Conservation (phyloP, 1,139 yeast genomes). For the Hanseniaspora sp. region DNA sequence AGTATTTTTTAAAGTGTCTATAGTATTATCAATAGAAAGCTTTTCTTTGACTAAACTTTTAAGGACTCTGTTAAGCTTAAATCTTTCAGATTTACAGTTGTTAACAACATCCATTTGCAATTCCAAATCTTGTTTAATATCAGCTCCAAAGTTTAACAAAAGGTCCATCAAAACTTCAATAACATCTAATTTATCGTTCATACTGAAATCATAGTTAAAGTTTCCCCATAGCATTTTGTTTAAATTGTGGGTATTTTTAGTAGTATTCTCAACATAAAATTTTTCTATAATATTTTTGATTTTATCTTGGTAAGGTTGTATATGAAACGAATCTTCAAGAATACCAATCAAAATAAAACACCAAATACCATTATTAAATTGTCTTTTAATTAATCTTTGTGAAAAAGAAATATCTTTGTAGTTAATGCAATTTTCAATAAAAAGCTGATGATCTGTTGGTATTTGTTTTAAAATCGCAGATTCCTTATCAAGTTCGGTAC, state of each 20-base stretch:
- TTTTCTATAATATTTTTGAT: conserved; percentile 22
- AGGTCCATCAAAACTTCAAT: conserved; percentile 29
- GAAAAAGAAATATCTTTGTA: conserved; percentile 63
- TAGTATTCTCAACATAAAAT: conserved; percentile 23
- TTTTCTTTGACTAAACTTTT: conserved; percentile 19
- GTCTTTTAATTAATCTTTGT: conserved; percentile 60
- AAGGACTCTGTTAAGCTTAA: conserved; percentile 24
- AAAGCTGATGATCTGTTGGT: conserved; percentile 32
- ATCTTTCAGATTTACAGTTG: conserved; percentile 29
- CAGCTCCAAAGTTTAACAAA: conserved; percentile 25
- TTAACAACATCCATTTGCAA: conserved; percentile 28
- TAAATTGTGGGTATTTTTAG: conserved; percentile 16
- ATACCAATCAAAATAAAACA: conserved; percentile 65
- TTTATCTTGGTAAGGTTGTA: conserved; percentile 25
- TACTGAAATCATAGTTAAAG: conserved; percentile 24
- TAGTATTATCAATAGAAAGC: conserved; percentile 5
- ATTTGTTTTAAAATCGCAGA: conserved; percentile 14
- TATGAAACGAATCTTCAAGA: conserved; percentile 33
- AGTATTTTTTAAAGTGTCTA: background rate
- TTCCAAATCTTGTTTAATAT: conserved; percentile 27
- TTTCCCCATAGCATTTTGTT: conserved; percentile 29
- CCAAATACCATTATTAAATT: conserved; percentile 81
- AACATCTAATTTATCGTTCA: conserved; percentile 24
- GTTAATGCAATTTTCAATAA: conserved; percentile 43
- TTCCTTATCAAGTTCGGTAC: conserved; percentile 19